Evolutionary conservation across 164 flowering plant species (phyloP), one percentile per base, ranked within the genome.

Genomic region (Euptelea pleiosperma): DNA sequence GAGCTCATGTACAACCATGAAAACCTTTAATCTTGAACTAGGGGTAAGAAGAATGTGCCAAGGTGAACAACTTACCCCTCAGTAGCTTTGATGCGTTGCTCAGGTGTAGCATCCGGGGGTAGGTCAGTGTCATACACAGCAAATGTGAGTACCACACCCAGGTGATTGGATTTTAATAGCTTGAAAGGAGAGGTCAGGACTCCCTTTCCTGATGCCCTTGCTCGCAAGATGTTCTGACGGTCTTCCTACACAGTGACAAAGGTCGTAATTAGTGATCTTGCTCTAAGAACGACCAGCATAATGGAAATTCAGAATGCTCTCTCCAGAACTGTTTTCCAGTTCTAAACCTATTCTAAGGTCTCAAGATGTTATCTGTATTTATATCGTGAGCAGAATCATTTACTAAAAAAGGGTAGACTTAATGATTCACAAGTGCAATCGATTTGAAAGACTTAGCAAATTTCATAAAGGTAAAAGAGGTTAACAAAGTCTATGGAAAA

Each of bases 131-230:
- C 72, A 61, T 92, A 92, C 46, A 92, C 93, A 39, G 97, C 96
- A 79, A 89, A 92, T 44, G 98, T 92, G 52, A 92, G 86, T 2
- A 92, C 90, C 54, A 92, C 96, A 16, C 97, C 98, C 47, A 92
- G 74, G 70, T 86, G 88, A 70, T 89, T 87, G 50, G 96, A 87
- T 60, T 92, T 92, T 67, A 92, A 61, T 24, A 92, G 82, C 78
- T 81, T 84, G 74, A 93, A 90, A 18, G 98, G 98, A 52, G 96
- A 81, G 24, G 98, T 92, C 46, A 92, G 64, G 11, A 87, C 98
- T 16, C 96, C 98, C 59, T 92, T 92, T 44, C 93, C 98, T 42
- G 96, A 77, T 36, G 84, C 90, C 71, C 97, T 87, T 36, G 98
- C 98, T 60, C 98, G 80, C 75, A 89, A 70, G 31, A 92, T 86